Evolutionary conservation across 75 land plant species (phyloP).

Genomic region (Sequoia sempervirens): DNA sequence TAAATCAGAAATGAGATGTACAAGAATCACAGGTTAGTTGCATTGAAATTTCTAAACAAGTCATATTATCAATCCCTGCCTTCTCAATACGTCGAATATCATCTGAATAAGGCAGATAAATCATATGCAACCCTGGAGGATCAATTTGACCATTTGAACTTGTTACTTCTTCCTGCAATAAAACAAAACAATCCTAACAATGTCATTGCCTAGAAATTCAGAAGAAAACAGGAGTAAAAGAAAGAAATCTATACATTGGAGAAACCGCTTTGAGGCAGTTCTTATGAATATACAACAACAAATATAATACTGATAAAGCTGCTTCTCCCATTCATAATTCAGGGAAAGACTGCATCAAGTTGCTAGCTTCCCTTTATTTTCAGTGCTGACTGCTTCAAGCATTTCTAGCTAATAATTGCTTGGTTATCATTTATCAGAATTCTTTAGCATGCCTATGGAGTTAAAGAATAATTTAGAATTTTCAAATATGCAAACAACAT

Average conservation of each 20-base stretch:
- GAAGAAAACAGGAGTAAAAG: background rate
- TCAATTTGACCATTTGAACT: slow-evolving; percentile 71
- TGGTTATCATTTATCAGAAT: background rate
- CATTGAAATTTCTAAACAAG: background rate
- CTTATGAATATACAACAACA: background rate
- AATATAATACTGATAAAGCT: background rate
- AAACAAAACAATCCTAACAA: background rate
- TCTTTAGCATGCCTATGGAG: background rate
- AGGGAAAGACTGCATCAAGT: background rate
- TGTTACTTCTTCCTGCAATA: slow-evolving; percentile 61
- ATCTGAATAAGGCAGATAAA: slow-evolving; percentile 92
- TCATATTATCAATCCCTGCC: slow-evolving; percentile 32
- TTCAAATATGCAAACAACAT: background rate
- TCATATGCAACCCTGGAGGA: slow-evolving; percentile 98
- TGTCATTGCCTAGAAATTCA: background rate
- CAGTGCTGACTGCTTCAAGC: background rate
- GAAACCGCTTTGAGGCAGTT: background rate
- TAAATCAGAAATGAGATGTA: background rate
- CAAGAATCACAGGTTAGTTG: background rate
- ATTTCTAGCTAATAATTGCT: background rate
- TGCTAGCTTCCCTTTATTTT: background rate
- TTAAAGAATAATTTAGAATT: too few relatives aligned
- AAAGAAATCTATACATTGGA: background rate
- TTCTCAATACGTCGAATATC: slow-evolving; percentile 88
- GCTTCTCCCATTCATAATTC: background rate